Conservation (phyloP, 2,329 filamentous ascomycete genomes). For the Ascochyta clinopodiicola region DNA sequence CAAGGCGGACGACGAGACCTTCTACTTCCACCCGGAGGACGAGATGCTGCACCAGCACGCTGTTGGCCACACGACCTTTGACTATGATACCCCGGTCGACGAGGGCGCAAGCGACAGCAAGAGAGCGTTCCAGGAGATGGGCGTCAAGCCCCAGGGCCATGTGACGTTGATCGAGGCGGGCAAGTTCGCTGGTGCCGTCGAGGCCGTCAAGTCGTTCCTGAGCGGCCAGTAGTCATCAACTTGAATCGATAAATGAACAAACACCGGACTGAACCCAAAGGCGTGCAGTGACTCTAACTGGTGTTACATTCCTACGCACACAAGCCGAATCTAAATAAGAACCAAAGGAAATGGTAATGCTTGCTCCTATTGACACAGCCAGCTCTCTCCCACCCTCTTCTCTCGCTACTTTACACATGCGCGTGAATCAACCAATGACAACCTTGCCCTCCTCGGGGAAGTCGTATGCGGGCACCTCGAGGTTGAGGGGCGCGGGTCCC, state of each 20-base stretch:
- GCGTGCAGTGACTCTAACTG: slow-evolving; percentile 35
- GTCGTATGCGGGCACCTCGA: slow-evolving; percentile 91
- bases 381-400: slow-evolving; percentile 7
- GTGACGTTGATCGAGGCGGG: slow-evolving; percentile 83
- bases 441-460: slow-evolving; percentile 90
- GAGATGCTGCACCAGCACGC: slow-evolving; percentile 84
- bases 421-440: slow-evolving; percentile 78
- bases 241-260: background rate
- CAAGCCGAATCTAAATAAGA: slow-evolving; percentile 42
- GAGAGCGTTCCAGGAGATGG: slow-evolving; percentile 91
- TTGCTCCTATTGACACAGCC: slow-evolving; percentile 46
- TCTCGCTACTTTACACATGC: slow-evolving; percentile 33
- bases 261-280: background rate
- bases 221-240: slow-evolving; percentile 37
- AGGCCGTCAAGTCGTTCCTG: slow-evolving; percentile 78
- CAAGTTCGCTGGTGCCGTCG: slow-evolving; percentile 78
- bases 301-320: slow-evolving; percentile 49
- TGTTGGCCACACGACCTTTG: slow-evolving; percentile 71
- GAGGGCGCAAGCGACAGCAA: slow-evolving; percentile 88
- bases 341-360: slow-evolving; percentile 42
- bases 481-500: slow-evolving; percentile 95
- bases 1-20: slow-evolving; percentile 61
- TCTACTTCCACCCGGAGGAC: slow-evolving; percentile 96
- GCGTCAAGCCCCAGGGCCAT: slow-evolving; percentile 82
- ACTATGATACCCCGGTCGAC: slow-evolving; percentile 78